These are phyloP conservation scores for Isatis tinctoria DNA, from an alignment of 345 rosid genomes.

Conservation along the genomic window DNA sequence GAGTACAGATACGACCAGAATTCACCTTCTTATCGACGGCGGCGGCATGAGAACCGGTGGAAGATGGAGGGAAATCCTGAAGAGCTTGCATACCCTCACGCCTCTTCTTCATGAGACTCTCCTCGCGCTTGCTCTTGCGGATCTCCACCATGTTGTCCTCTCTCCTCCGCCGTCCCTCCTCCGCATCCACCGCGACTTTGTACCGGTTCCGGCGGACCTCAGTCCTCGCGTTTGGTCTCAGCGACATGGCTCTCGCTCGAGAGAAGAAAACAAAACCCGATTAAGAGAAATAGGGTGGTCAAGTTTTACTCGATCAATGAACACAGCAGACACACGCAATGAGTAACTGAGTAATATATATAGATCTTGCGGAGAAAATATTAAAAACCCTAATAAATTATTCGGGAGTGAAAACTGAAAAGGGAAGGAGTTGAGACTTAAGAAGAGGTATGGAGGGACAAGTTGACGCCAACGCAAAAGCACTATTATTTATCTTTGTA, in stretches of 20 bases:
- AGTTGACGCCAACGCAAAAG: conserved; percentile 4
- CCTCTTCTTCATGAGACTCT: conserved; percentile 87
- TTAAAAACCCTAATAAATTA: neutral
- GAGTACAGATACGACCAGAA: neutral
- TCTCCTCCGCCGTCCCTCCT: conserved; percentile 83
- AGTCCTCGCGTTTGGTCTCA: conserved; percentile 65
- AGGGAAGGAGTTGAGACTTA: neutral
- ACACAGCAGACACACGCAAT: neutral
- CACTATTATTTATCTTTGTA: neutral
- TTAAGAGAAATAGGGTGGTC: neutral
- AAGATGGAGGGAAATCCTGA: conserved; percentile 38
- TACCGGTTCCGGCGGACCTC: conserved; percentile 76
- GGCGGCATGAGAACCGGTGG: conserved; percentile 40
- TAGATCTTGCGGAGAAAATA: neutral
- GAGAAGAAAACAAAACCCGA: neutral
- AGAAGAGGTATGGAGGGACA: neutral
- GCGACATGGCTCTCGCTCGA: conserved; percentile 48
- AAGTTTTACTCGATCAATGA: neutral
- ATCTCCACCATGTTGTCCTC: conserved; percentile 98
- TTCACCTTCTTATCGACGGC: conserved; percentile 57
- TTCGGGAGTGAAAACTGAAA: conserved; percentile 1
- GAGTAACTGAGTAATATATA: neutral
- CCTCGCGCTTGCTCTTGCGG: conserved; percentile 87
- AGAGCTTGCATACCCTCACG: conserved; percentile 74
- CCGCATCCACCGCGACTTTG: conserved; percentile 89